Evolutionary conservation across 169 alveolate species (phyloP).

Genomic region (Plasmodium ovale): DNA sequence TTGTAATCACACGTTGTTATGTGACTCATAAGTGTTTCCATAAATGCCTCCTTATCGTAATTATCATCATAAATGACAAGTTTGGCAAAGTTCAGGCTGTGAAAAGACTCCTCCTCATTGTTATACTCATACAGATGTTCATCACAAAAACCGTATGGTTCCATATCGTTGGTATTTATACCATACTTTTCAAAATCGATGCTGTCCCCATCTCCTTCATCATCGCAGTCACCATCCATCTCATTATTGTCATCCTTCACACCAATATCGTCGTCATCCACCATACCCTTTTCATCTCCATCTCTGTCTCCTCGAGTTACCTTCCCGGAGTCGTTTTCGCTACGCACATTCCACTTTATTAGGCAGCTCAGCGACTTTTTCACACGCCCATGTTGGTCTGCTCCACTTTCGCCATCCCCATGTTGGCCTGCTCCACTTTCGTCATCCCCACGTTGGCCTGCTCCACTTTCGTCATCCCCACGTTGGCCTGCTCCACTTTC

Average conservation of each 20-base stretch:
- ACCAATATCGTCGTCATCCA: background rate
- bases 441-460: too few relatives aligned
- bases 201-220: slow-evolving; percentile 1
- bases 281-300: background rate
- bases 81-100: slow-evolving; percentile 36
- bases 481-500: too few relatives aligned
- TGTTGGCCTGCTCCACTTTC: background rate
- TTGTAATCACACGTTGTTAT: slow-evolving; percentile 54
- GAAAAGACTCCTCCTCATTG: background rate
- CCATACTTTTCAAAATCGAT: slow-evolving; percentile 6
- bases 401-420: background rate
- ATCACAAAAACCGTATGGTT: slow-evolving; percentile 35
- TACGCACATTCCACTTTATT: slow-evolving; percentile 36
- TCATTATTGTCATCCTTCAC: slow-evolving; percentile 4
- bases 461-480: background rate
- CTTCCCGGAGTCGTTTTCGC: slow-evolving; percentile 41
- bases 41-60: slow-evolving; percentile 52
- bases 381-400: background rate
- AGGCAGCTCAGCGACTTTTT: slow-evolving; percentile 57
- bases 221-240: background rate
- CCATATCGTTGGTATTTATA: slow-evolving; percentile 15
- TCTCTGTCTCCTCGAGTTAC: background rate
- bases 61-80: slow-evolving; percentile 72
- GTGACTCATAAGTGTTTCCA: slow-evolving; percentile 39
- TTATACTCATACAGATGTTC: slow-evolving; percentile 44